Base-by-base conservation (phyloP, 2,329 filamentous ascomycete genomes). In the Aspergillus calidoustus region DNA sequence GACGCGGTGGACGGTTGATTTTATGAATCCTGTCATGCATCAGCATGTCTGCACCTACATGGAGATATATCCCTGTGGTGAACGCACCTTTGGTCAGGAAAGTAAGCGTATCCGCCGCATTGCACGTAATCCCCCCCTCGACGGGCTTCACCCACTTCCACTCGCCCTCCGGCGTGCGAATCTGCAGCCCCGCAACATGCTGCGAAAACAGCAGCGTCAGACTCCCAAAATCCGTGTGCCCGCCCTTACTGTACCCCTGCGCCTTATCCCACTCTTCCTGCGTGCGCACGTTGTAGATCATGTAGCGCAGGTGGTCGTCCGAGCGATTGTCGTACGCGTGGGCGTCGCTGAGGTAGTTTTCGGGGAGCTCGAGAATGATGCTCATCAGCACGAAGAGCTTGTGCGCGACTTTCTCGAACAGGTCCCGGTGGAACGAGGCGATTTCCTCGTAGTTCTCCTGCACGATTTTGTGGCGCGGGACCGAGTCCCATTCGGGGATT, bases 271-370 rank as follows among this genome's bases (percentile, higher is more conserved):
- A 82, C 59, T 84, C 80, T 38, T 84, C 81, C 0, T 77, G 72
- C 0, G 77, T 80, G 34, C 84, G 82, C 1, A 80, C 79, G 23
- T 79, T 77, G 64, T 87, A 87, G 52, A 82, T 80, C 84, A 88
- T 87, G 70, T 87, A 88, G 2, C 87, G 80, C 34, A 88, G 77
- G 60, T 88, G 85, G 38, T 85, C 84, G 65, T 88, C 85, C 8
- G 82, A 81, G 41, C 82, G 80, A 30, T 81, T 79, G 2, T 86
- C 81, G 72, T 87, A 89, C 2, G 76, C 78, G 71, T 89, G 87
- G 1, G 83, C 76, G 25, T 82, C 75, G 64, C 84, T 77, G 30
- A 89, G 76, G 59, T 82, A 80, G 15, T 88, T 85, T 54, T 86
- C 82, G 0, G 85, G 85, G 0, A 90, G 74, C 67, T 89, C 82